Evolutionary conservation across 441 rosid genomes (phyloP).

Genomic region (Mallotus repandus): DNA sequence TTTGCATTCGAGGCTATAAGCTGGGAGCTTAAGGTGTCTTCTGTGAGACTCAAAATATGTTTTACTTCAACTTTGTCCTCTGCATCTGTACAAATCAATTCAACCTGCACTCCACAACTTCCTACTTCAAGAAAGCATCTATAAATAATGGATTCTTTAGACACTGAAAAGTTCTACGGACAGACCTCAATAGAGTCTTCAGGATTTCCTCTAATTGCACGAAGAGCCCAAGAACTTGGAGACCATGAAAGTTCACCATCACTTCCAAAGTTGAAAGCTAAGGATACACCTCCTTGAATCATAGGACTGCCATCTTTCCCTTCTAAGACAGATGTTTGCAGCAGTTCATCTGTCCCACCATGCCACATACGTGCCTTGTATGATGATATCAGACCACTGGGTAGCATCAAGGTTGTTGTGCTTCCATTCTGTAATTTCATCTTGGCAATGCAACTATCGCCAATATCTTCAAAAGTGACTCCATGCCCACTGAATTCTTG

Average conservation of each 20-base stretch:
- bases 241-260: conserved; percentile 47
- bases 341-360: conserved; percentile 67
- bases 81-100: conserved; percentile 51
- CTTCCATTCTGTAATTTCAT: conserved; percentile 61
- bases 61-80: conserved; percentile 49
- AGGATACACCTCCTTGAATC: conserved; percentile 72
- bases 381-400: conserved; percentile 71
- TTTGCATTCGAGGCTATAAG: conserved; percentile 46
- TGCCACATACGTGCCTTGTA: conserved; percentile 86
- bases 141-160: neutral
- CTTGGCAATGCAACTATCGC: conserved; percentile 64
- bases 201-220: conserved; percentile 59
- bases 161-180: neutral
- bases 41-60: conserved; percentile 47
- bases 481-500: conserved; percentile 78
- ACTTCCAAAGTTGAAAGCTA: conserved; percentile 43
- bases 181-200: conserved; percentile 52
- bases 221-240: conserved; percentile 54
- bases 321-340: conserved; percentile 72
- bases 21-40: conserved; percentile 59
- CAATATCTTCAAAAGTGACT: conserved; percentile 62
- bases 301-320: conserved; percentile 54
- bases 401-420: conserved; percentile 62
- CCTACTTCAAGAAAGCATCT: conserved; percentile 1
- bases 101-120: conserved; percentile 48